These are phyloP conservation scores for Mortierella hygrophila DNA, from an alignment of 192 early-diverging fungal species.

Conservation along the genomic window DNA sequence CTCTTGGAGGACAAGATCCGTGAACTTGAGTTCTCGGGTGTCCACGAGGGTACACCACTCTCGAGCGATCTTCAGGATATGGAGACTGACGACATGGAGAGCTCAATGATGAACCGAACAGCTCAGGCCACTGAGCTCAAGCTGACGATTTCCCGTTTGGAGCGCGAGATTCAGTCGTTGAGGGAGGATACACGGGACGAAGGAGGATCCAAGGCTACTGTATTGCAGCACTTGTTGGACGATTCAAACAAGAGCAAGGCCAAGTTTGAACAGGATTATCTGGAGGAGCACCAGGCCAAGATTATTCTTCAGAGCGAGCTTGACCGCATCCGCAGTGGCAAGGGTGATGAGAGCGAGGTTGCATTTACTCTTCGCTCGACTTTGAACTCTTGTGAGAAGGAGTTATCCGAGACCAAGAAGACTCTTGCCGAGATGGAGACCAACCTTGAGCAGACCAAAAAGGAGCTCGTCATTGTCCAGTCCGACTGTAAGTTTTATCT, in stretches of 20 bases:
- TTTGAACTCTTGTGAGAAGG: constrained; percentile 46
- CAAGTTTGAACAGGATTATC: constrained; percentile 75
- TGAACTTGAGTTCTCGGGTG: constrained; percentile 83
- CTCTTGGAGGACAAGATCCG: constrained; percentile 83
- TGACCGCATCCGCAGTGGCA: constrained; percentile 41
- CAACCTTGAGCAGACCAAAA: constrained; percentile 49
- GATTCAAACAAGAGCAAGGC: constrained; percentile 70
- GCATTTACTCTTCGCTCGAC: constrained; percentile 28
- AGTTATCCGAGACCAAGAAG: constrained; percentile 43
- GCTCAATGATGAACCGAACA: constrained; percentile 38
- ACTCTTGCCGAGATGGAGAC: constrained; percentile 42
- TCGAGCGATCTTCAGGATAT: constrained; percentile 32
- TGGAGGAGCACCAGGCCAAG: constrained; percentile 64
- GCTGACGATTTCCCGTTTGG: constrained; percentile 29
- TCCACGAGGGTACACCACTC: constrained; percentile 28
- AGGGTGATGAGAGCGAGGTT: constrained; percentile 38
- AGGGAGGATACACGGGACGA: constrained; percentile 45
- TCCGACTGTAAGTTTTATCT: constrained; percentile 51
- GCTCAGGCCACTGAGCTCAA: constrained; percentile 41
- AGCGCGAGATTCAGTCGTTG: constrained; percentile 51
- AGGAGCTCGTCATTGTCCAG: constrained; percentile 45
- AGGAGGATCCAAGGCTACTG: constrained; percentile 53
- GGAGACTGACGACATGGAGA: constrained; percentile 50
- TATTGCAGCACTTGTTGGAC: constrained; percentile 71
- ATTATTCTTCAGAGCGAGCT: constrained; percentile 58